Percentiles rank a stretch among this genome's conserved stretches.
phyloP scores from a whole-genome alignment of 306 rosid genomes.

The Benincasa hispida region DNA sequence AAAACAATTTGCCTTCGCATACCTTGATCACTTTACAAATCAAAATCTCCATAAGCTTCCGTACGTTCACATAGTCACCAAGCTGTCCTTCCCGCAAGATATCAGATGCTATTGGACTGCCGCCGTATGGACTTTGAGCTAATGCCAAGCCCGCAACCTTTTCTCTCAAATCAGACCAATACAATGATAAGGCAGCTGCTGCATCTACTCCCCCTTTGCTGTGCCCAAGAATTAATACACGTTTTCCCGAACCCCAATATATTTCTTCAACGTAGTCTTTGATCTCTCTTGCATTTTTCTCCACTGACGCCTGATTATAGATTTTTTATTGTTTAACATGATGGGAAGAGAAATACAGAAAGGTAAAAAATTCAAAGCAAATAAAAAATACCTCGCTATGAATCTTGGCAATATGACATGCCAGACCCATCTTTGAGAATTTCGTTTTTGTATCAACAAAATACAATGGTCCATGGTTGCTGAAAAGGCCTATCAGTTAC shows the following conservation, averaged over 20 bases:
- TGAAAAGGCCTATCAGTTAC: conserved; percentile 65
- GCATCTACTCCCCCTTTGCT: conserved; percentile 99
- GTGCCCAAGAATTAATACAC: conserved; percentile 92
- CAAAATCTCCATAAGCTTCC: conserved; percentile 83
- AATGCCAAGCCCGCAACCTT: conserved; percentile 90
- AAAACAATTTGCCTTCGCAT: neutral
- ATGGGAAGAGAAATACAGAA: neutral
- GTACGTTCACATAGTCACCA: conserved; percentile 85
- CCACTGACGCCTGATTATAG: conserved; percentile 66
- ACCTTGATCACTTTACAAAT: conserved; percentile 87
- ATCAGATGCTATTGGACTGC: conserved; percentile 95
- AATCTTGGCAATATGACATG: conserved; percentile 95
- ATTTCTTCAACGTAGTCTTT: conserved; percentile 92
- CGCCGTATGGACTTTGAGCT: conserved; percentile 98
- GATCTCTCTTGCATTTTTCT: conserved; percentile 88
- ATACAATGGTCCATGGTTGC: conserved; percentile 96
- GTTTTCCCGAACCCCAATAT: conserved; percentile 87
- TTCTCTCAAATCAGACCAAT: conserved; percentile 94
- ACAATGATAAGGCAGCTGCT: conserved; percentile 90
- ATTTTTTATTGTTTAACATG: conserved; percentile 17
- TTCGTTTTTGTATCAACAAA: conserved; percentile 65
- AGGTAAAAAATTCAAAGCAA: neutral
- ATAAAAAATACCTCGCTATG: conserved; percentile 76
- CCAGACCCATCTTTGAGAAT: conserved; percentile 86
- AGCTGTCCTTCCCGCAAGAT: conserved; percentile 94